phyloP scores from a whole-genome alignment of 2,329 filamentous ascomycete species.

The Neonectria coccinea region DNA sequence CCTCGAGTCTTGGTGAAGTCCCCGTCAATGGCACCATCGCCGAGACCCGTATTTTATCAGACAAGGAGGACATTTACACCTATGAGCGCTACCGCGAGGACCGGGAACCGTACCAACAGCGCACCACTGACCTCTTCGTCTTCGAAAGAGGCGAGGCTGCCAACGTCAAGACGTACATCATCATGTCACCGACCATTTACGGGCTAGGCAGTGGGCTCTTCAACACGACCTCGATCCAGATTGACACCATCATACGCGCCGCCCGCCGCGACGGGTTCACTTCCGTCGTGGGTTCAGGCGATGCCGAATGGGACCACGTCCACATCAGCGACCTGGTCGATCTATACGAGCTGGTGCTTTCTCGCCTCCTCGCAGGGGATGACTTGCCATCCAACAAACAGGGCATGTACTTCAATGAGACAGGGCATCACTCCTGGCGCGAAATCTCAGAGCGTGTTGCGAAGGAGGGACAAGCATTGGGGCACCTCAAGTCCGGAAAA shows the following conservation, averaged over 20 bases:
- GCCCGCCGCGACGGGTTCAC: slow-evolving; percentile 43
- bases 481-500: slow-evolving; percentile 45
- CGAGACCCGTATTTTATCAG: slow-evolving; percentile 52
- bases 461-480: slow-evolving; percentile 46
- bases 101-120: slow-evolving; percentile 54
- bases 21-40: slow-evolving; percentile 51
- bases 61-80: slow-evolving; percentile 58
- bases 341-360: slow-evolving; percentile 55
- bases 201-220: slow-evolving; percentile 58
- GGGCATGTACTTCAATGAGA: slow-evolving; percentile 58
- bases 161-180: slow-evolving; percentile 57
- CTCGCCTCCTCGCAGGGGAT: slow-evolving; percentile 47
- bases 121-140: slow-evolving; percentile 58
- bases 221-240: slow-evolving; percentile 54
- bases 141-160: slow-evolving; percentile 53
- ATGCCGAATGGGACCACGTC: slow-evolving; percentile 56
- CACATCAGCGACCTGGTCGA: slow-evolving; percentile 58
- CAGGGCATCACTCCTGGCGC: slow-evolving; percentile 54
- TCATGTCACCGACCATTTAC: slow-evolving; percentile 62
- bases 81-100: slow-evolving; percentile 54
- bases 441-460: slow-evolving; percentile 53
- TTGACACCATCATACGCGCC: slow-evolving; percentile 49
- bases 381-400: slow-evolving; percentile 51
- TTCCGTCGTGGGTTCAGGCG: slow-evolving; percentile 51
- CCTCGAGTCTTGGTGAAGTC: slow-evolving; percentile 57